Base-by-base conservation (phyloP, 305 asterid species). In the Striga hermonthica region DNA sequence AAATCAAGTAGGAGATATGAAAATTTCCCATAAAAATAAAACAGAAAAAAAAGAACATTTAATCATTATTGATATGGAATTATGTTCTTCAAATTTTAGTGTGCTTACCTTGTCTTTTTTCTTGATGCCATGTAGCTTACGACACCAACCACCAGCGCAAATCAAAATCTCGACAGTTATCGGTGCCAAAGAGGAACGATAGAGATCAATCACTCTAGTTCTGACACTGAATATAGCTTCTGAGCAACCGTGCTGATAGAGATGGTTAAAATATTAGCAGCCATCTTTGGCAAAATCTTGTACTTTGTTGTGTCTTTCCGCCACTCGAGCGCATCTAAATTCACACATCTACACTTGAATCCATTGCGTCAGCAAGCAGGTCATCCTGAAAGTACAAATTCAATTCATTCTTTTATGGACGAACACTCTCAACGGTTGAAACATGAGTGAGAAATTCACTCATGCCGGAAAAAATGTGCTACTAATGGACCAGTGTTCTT, bases 301-400 rank as follows among this genome's bases (percentile, higher is more conserved):
- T 49, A 49, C 28, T 12, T 49, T n/a, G 9, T 49, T 4, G 28
- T 49, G 55, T 49, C 55, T 8, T 9, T 50, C 56, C 56, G 13
- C 56, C 56, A 48, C 13, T 48, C n/a, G 12, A 48, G 54, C 4
- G 39, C 68, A 64, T 64, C 38, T 36, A 64, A 64, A 4, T 41
- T n/a, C 5, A n/a, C 54, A 48, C n/a, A 48, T 48, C 16, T 5
- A 11, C 14, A 1, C 10, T 4, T 9, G 37, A 12, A 3, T 50
- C 39, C 3, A 8, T 38, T 28, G 35, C 9, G 59, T 13, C 16
- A 12, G 16, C n/a, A 6, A 64, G 6, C 14, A 12, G 1, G 31
- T 22, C 31, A 22, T 22, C 31, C 31, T 22, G 1, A 22, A 22
- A 22, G 31, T 22, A 22, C 31, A 22, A 22, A 22, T 22, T 2